Evolutionary conservation across 371 early-diverging fungal species (phyloP).

Genomic region (Mortierella sp.): DNA sequence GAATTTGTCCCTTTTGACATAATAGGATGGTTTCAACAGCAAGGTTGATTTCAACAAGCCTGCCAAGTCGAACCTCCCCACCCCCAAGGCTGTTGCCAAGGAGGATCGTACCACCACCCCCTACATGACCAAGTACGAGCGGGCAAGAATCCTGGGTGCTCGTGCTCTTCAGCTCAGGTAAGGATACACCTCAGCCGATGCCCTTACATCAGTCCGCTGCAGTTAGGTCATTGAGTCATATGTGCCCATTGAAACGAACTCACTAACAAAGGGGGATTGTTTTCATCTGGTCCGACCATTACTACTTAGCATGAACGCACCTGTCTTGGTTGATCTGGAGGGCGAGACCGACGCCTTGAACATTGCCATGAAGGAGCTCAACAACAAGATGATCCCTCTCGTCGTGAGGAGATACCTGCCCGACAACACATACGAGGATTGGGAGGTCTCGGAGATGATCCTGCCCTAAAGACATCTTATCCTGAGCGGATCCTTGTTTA

Average conservation of each 20-base stretch:
- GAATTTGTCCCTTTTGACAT: not conserved
- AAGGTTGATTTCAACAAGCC: conserved; percentile 43
- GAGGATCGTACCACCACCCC: conserved; percentile 94
- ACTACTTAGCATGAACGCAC: conserved; percentile 94
- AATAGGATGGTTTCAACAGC: conserved; percentile 24
- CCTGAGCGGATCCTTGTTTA: not conserved
- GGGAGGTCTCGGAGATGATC: conserved; percentile 97
- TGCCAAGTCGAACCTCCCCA: conserved; percentile 20
- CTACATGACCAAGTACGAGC: conserved; percentile 99
- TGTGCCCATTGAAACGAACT: conserved; percentile 2
- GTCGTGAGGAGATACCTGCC: conserved; percentile 97
- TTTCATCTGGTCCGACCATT: not conserved
- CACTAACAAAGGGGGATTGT: not conserved
- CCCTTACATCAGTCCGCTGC: not conserved
- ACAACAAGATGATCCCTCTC: conserved; percentile 96
- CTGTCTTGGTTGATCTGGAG: conserved; percentile 97
- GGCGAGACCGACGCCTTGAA: conserved; percentile 98
- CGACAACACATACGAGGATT: conserved; percentile 98
- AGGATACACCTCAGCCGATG: not conserved
- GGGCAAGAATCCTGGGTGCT: conserved; percentile 97
- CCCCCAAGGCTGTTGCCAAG: conserved; percentile 53
- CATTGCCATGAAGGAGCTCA: conserved; percentile 98
- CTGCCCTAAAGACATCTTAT: conserved; percentile 28
- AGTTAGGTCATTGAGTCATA: not conserved
- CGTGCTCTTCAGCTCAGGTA: conserved; percentile 89